Conservation (phyloP, 129 eudicot species). For the Pulicaria dysenterica region DNA sequence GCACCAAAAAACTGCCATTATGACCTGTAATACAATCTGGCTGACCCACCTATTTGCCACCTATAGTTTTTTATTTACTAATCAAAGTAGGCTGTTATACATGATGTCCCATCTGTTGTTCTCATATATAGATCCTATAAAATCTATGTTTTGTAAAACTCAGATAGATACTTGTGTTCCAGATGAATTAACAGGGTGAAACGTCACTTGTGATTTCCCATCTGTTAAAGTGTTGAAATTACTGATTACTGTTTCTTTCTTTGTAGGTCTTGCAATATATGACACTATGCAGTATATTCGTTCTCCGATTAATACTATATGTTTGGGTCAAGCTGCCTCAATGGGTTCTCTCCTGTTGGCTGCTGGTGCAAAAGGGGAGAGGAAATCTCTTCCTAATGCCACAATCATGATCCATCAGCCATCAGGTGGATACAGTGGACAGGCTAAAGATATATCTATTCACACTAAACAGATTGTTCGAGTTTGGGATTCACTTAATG, state of each 20-base stretch:
- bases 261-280: slow-evolving; percentile 89
- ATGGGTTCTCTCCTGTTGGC: slow-evolving; percentile 95
- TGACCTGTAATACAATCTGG: background rate
- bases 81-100: background rate
- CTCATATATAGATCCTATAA: background rate
- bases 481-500: slow-evolving; percentile 84
- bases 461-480: slow-evolving; percentile 90
- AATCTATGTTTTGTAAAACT: background rate
- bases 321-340: slow-evolving; percentile 94
- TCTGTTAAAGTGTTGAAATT: background rate
- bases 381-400: slow-evolving; percentile 89
- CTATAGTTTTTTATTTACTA: background rate
- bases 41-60: background rate
- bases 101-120: background rate
- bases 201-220: background rate
- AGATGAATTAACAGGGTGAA: background rate
- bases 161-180: background rate
- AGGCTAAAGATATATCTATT: slow-evolving; percentile 82
- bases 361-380: slow-evolving; percentile 94
- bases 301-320: slow-evolving; percentile 76
- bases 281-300: slow-evolving; percentile 96
- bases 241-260: background rate
- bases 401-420: slow-evolving; percentile 94
- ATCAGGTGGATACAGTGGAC: slow-evolving; percentile 91
- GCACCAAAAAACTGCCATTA: background rate